Evolutionary conservation across 345 rosid species (phyloP).

Genomic region (Erodium maritimum): DNA sequence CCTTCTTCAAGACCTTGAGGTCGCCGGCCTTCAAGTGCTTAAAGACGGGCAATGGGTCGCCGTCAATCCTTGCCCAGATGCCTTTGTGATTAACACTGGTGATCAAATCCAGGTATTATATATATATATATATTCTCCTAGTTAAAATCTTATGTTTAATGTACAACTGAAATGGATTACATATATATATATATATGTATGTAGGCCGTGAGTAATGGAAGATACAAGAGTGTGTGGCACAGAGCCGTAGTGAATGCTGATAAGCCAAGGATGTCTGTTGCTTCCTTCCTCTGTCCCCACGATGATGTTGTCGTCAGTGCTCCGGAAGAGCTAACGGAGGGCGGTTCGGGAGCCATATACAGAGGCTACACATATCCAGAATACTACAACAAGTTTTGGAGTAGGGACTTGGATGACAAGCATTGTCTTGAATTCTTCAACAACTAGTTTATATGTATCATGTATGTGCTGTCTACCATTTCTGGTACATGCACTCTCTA

Average conservation of each 20-base stretch:
- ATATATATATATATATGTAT: too few relatives aligned
- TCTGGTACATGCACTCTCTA: too few relatives aligned
- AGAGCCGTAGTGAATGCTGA: conserved; percentile 54
- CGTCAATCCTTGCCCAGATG: conserved; percentile 59
- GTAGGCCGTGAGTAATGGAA: conserved; percentile 79
- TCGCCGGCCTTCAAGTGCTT: conserved; percentile 78
- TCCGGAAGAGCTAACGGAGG: conserved; percentile 29
- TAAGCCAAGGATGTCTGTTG: conserved; percentile 52
- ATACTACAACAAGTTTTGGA: conserved; percentile 81
- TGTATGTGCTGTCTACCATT: too few relatives aligned
- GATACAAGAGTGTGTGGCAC: conserved; percentile 86
- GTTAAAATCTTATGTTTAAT: neutral
- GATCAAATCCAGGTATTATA: conserved; percentile 66
- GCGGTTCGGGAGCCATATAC: conserved; percentile 39
- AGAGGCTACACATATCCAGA: conserved; percentile 71
- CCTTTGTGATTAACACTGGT: conserved; percentile 79
- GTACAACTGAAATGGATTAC: too few relatives aligned
- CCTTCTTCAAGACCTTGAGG: conserved; percentile 65
- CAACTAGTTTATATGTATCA: conserved; percentile 10
- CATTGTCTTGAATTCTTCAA: conserved; percentile 76
- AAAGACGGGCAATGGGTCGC: conserved; percentile 70
- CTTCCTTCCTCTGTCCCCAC: conserved; percentile 65
- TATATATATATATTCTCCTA: too few relatives aligned
- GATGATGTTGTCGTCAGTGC: conserved; percentile 53
- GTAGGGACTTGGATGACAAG: conserved; percentile 68